phyloP scores from a whole-genome alignment of 495 filamentous ascomycete genomes.

The Cenococcum geophilum region DNA sequence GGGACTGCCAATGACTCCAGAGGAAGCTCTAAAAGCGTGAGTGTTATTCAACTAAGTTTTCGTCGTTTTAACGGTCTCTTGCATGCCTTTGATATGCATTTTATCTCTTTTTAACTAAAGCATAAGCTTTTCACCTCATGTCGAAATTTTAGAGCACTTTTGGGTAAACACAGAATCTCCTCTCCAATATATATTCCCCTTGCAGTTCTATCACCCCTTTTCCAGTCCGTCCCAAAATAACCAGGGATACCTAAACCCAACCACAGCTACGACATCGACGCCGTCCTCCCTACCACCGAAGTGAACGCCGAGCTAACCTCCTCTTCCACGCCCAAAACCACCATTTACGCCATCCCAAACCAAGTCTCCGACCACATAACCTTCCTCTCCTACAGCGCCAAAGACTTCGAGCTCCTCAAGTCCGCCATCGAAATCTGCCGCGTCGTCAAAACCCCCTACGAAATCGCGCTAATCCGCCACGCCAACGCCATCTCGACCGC shows the following conservation, averaged over 20 bases:
- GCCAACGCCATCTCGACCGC: slow-evolving; percentile 75
- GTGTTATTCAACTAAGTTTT: background rate
- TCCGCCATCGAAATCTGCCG: slow-evolving; percentile 70
- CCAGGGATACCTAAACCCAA: background rate
- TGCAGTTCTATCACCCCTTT: background rate
- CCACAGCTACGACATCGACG: slow-evolving; percentile 69
- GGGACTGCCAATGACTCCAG: slow-evolving; percentile 69
- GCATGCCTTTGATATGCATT: background rate
- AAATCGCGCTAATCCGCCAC: slow-evolving; percentile 73
- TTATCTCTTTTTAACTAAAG: background rate
- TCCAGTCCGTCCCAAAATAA: background rate
- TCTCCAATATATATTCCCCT: background rate
- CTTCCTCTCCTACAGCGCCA: slow-evolving; percentile 57
- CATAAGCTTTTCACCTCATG: background rate
- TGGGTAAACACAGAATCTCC: background rate
- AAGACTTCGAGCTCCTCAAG: slow-evolving; percentile 58
- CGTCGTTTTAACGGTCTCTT: background rate
- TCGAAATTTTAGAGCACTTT: background rate
- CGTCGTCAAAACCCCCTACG: slow-evolving; percentile 77
- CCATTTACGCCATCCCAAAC: slow-evolving; percentile 62
- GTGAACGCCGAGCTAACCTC: slow-evolving; percentile 58
- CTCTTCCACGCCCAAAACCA: slow-evolving; percentile 43
- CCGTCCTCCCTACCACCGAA: slow-evolving; percentile 60
- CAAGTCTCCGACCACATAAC: slow-evolving; percentile 61
- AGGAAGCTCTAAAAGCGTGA: slow-evolving; percentile 60